These are phyloP conservation scores for Lepiota subincarnata DNA, from an alignment of 768 basidiomycete species.

Conservation along the genomic window DNA sequence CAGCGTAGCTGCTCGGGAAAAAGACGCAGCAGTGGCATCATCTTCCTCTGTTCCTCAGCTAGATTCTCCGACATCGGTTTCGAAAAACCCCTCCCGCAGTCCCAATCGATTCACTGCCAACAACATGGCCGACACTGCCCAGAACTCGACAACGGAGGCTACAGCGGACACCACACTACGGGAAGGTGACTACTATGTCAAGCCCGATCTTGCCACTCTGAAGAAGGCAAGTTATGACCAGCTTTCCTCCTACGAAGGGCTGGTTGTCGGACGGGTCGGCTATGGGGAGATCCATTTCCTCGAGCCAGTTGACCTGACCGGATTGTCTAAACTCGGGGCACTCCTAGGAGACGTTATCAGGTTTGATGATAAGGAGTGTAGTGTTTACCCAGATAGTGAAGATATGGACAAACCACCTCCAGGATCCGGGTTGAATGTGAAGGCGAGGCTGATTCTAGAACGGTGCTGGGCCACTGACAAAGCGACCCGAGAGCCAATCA, in stretches of 20 bases:
- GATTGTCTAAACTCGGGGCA: conserved; percentile 70
- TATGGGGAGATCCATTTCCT: conserved; percentile 85
- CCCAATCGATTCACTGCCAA: conserved; percentile 32
- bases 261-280: conserved; percentile 88
- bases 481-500: conserved; percentile 85
- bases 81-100: conserved; percentile 29
- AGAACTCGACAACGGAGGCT: conserved; percentile 16
- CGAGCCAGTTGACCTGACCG: conserved; percentile 83
- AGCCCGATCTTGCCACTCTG: conserved; percentile 72
- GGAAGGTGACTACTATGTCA: conserved; percentile 91
- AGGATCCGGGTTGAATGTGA: conserved; percentile 87
- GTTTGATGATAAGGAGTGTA: conserved; percentile 89
- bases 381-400: conserved; percentile 88
- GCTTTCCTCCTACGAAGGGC: conserved; percentile 65
- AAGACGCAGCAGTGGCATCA: conserved; percentile 46
- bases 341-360: conserved; percentile 84
- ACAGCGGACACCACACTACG: conserved; percentile 42
- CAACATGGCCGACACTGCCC: conserved; percentile 36
- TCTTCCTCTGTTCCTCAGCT: conserved; percentile 6
- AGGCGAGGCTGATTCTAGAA: conserved; percentile 70
- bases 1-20: conserved; percentile 71
- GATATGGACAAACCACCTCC: conserved; percentile 81
- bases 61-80: conserved; percentile 12
- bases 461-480: conserved; percentile 90
- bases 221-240: conserved; percentile 69